phyloP scores from a whole-genome alignment of 257 asterid genomes.

The Solanum phureja region DNA sequence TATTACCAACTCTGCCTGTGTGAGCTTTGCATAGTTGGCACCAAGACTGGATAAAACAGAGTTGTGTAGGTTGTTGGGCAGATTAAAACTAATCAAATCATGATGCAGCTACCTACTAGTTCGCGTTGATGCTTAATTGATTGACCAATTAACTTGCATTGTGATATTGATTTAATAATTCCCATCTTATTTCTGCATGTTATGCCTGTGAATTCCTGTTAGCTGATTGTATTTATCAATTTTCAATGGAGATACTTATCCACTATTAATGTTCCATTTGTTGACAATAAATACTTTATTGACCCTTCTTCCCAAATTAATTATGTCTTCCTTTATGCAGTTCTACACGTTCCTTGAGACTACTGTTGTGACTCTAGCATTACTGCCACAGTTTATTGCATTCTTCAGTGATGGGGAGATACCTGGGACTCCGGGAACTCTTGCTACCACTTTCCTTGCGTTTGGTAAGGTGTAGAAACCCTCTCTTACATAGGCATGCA shows the following conservation, averaged over 20 bases:
- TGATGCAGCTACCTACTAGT: background rate
- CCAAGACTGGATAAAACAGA: background rate
- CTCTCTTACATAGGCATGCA: background rate
- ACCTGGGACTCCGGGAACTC: slow-evolving; percentile 90
- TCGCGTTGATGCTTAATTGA: background rate
- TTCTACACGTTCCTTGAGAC: slow-evolving; percentile 94
- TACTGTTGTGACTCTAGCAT: slow-evolving; percentile 58
- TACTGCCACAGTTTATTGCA: slow-evolving; percentile 75
- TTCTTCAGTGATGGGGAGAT: slow-evolving; percentile 93
- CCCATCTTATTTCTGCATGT: background rate
- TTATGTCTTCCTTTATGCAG: slow-evolving; percentile 39
- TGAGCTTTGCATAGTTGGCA: background rate
- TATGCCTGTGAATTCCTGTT: background rate
- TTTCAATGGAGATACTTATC: background rate
- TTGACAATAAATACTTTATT: background rate
- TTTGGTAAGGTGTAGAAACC: slow-evolving; percentile 32
- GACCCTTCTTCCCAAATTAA: background rate
- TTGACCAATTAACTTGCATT: background rate
- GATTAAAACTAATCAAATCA: background rate
- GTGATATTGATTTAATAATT: background rate
- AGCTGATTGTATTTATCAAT: background rate
- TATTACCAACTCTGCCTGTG: background rate
- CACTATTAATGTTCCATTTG: background rate
- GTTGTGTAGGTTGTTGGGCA: background rate
- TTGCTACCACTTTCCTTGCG: slow-evolving; percentile 93